Evolutionary conservation across 371 early-diverging fungal genomes (phyloP).

Genomic region (Nematocida minor): DNA sequence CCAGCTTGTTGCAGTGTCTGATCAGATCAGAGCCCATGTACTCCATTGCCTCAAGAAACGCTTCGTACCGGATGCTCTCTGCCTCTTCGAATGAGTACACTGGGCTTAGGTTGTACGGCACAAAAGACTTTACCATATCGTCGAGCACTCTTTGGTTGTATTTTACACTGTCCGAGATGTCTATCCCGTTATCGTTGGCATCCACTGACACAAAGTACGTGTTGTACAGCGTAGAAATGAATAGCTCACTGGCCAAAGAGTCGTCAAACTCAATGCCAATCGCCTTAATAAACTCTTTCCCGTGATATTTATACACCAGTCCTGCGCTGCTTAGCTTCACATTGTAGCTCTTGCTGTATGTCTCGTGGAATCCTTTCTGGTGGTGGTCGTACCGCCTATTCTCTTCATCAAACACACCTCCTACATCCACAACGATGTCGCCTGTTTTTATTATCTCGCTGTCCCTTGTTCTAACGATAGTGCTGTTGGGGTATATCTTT

Average conservation of each 20-base stretch:
- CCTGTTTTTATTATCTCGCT: slow-evolving; percentile 71
- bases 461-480: slow-evolving; percentile 78
- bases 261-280: slow-evolving; percentile 71
- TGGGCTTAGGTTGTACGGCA: background rate
- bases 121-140: slow-evolving; percentile 21
- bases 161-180: slow-evolving; percentile 32
- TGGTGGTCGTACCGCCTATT: slow-evolving; percentile 84
- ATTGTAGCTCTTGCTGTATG: slow-evolving; percentile 70
- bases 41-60: slow-evolving; percentile 51
- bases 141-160: slow-evolving; percentile 53
- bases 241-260: slow-evolving; percentile 69
- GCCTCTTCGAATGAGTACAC: background rate
- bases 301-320: slow-evolving; percentile 71
- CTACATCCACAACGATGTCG: slow-evolving; percentile 90
- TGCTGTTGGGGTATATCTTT: slow-evolving; percentile 59
- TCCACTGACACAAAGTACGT: slow-evolving; percentile 61
- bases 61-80: slow-evolving; percentile 6
- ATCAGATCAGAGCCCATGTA: background rate
- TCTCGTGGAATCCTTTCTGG: slow-evolving; percentile 82
- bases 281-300: slow-evolving; percentile 68
- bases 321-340: slow-evolving; percentile 84
- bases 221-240: slow-evolving; percentile 67
- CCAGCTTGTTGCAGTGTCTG: slow-evolving; percentile 24
- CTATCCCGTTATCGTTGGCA: slow-evolving; percentile 63
- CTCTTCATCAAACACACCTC: slow-evolving; percentile 78